Evolutionary conservation across 805 yeast genomes (phyloP).

Genomic region (Sugiyamaella marilandica): DNA sequence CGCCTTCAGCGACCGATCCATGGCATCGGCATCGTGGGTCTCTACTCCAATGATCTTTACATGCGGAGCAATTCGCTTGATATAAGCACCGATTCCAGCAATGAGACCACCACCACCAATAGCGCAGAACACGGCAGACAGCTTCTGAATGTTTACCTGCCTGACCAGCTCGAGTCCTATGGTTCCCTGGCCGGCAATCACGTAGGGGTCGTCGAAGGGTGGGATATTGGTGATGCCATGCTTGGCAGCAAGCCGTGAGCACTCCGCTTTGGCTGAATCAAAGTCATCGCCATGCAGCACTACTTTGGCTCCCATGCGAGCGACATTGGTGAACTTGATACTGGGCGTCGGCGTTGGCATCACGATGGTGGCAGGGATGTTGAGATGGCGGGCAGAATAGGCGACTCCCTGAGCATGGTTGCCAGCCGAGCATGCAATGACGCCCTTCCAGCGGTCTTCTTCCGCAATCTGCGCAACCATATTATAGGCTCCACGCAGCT

Average conservation of each 20-base stretch:
- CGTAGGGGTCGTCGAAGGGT: conserved; percentile 98
- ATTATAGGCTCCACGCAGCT: conserved; percentile 95
- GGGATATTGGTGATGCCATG: conserved; percentile 85
- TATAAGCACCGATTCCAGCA: conserved; percentile 84
- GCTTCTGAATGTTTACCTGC: conserved; percentile 71
- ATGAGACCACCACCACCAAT: conserved; percentile 97
- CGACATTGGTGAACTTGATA: conserved; percentile 86
- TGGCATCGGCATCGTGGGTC: conserved; percentile 92
- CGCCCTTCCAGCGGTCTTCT: conserved; percentile 69
- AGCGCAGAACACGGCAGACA: conserved; percentile 84
- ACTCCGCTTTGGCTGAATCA: conserved; percentile 91
- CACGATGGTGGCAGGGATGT: conserved; percentile 91
- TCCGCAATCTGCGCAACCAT: conserved; percentile 79
- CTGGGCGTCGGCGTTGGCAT: conserved; percentile 98
- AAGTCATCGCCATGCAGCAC: conserved; percentile 91
- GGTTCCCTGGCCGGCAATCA: conserved; percentile 98
- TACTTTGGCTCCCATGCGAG: conserved; percentile 89
- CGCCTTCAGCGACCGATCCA: conserved; percentile 60
- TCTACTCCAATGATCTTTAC: conserved; percentile 94
- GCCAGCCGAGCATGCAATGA: conserved; percentile 97
- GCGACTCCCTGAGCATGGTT: conserved; percentile 99
- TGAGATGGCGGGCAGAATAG: conserved; percentile 74
- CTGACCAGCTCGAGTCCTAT: conserved; percentile 88
- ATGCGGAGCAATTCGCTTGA: conserved; percentile 97
- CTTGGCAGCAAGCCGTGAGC: conserved; percentile 62